A percentile compares a stretch with the other conserved stretches of the same genome.
Conservation (phyloP, 1,284 basidiomycete species). For the Trichosporon ovoides region DNA sequence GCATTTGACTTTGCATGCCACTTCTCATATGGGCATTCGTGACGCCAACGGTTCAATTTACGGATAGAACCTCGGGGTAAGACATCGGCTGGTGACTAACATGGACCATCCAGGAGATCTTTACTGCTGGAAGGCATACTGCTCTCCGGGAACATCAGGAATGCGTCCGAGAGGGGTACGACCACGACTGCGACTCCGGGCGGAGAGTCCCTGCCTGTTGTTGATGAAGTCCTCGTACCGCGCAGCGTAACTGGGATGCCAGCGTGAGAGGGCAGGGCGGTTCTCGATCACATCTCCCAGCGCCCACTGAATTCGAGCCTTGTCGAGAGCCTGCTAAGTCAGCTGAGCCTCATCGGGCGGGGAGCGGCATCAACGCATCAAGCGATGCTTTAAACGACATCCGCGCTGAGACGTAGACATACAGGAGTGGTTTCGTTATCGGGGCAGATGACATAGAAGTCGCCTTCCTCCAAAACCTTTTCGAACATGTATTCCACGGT, state of each 20-base stretch:
- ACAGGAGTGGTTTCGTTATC: constrained; percentile 74
- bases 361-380: background rate
- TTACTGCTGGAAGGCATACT: background rate
- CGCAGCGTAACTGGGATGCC: constrained; percentile 50
- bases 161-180: constrained; percentile 19
- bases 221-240: constrained; percentile 45
- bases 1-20: background rate
- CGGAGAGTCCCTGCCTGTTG: constrained; percentile 31
- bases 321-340: constrained; percentile 42
- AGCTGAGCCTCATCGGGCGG: background rate
- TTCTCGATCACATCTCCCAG: constrained; percentile 74
- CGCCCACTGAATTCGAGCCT: constrained; percentile 72
- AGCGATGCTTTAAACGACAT: too few relatives aligned
- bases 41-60: background rate
- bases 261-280: constrained; percentile 47
- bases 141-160: constrained; percentile 7
- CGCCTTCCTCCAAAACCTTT: constrained; percentile 64
- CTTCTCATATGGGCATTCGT: background rate
- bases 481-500: constrained; percentile 86
- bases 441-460: constrained; percentile 85
- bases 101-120: background rate
- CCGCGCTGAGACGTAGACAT: constrained; percentile 28
- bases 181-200: constrained; percentile 38
- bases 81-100: background rate
- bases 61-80: background rate